Base-by-base conservation (phyloP, 2,329 filamentous ascomycete genomes). In the Monosporascus sp. region DNA sequence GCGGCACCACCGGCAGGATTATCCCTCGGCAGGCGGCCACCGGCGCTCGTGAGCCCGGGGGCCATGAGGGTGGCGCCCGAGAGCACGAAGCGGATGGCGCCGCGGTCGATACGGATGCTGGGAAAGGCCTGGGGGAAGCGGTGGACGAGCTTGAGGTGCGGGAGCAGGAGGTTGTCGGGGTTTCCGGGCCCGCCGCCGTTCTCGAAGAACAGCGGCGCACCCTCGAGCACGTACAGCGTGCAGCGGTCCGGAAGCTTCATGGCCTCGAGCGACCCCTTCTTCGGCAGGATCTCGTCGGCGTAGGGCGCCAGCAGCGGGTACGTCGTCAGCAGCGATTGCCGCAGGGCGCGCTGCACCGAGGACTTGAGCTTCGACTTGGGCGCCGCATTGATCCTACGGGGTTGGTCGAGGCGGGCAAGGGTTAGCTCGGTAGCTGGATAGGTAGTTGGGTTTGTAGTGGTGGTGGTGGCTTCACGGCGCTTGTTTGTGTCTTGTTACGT, bases 341-440 rank as follows among this genome's bases (percentile, higher is more conserved):
- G 89, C 64, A 99, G 86, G 59, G 78, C 83, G 67, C 94, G 89
- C 77, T 97, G 92, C 53, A 91, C 90, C 24, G 91, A 96, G 60
- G 93, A 97, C 77, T 97, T 99, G 73, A 97, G 90, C 79, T 97
- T 97, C 64, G 91, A 91, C 76, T 94, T 96, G 53, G 89, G 86
- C 61, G 88, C 84, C 26, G 87, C 76, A 65, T 85, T 77, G 70
- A 96, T 85, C 61, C 89, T 93, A 66, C 45, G 41, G 41, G 41
- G 22, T 47, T 9, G 38, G 22, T 38, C 37, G 37, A n/a, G 54
- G 20, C 37, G 31, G 14, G 44, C 31, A 2, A 35, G 35, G 50
- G 59, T 68, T 60, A 65, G 61, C 48, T 48, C 48, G 57, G 56
- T 35, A 35, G 31, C 5, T 35, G 9, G 31, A 11, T 35, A 14